phyloP scores from a whole-genome alignment of 2,329 filamentous ascomycete species.

The Zymoseptoria brevis region DNA sequence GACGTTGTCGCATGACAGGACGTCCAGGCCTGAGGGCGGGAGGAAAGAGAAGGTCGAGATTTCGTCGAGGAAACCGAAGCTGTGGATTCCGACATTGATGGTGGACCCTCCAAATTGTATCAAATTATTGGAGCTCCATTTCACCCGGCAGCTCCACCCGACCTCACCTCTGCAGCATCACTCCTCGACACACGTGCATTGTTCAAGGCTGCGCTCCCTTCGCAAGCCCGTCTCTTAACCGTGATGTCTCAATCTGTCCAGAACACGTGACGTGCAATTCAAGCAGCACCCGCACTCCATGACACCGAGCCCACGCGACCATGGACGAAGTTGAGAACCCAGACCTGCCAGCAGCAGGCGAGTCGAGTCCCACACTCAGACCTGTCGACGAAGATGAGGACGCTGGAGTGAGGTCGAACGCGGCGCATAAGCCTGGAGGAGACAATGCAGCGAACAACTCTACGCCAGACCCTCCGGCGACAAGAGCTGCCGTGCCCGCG shows the following conservation, averaged over 20 bases:
- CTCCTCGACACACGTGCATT: not conserved
- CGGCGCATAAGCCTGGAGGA: slow-evolving; percentile 4
- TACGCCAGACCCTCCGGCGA: slow-evolving; percentile 14
- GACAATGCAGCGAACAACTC: slow-evolving; percentile 13
- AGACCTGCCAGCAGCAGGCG: slow-evolving; percentile 27
- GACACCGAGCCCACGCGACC: not conserved
- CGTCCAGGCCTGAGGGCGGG: no score
- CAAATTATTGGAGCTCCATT: not conserved
- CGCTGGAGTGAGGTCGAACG: slow-evolving; percentile 4
- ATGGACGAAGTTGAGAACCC: slow-evolving; percentile 35
- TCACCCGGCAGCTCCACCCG: not conserved
- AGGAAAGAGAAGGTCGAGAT: not conserved
- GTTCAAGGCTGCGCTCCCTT: not conserved
- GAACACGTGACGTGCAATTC: not conserved
- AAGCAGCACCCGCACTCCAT: not conserved
- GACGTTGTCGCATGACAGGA: not conserved
- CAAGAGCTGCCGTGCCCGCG: slow-evolving; percentile 13
- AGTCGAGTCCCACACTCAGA: slow-evolving; percentile 25
- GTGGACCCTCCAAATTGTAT: not conserved
- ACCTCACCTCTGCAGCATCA: not conserved
- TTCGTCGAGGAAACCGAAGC: not conserved
- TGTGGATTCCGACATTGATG: not conserved
- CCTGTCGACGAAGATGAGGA: slow-evolving; percentile 20
- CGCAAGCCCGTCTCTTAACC: not conserved
- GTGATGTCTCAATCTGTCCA: not conserved